Base-by-base conservation (phyloP, 2,329 filamentous ascomycete species). In the Apiospora marii region DNA sequence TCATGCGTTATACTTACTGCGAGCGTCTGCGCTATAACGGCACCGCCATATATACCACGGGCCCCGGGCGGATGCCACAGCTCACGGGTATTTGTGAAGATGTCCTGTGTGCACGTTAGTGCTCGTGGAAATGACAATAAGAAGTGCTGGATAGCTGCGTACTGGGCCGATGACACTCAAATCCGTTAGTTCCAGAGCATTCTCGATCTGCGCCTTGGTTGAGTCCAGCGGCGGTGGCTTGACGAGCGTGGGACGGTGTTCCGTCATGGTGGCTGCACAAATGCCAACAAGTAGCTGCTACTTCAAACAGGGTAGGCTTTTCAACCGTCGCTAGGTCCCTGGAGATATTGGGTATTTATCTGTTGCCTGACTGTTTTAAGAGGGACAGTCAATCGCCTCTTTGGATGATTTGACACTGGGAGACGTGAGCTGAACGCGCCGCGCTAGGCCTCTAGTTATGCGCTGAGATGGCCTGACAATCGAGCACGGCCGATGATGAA, bases 1-100 rank as follows among this genome's bases (percentile, higher is more conserved):
- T 34, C 30, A 3, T 67, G 30, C 14, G 5, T 27, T 41, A 19
- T 41, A 37, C 80, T 37, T 80, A 81, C 80, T 70, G 79, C 78
- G 49, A 81, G 74, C 10, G 80, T 81, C 87, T 98, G 96, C 68
- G 96, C 95, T 77, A 99, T 98, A 49, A 97, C 95, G 72, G 93
- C 92, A 76, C 95, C 95, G 81, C 96, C 96, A 80, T 94, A 99
- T 83, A 99, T 95, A 74, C 96, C 96, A 71, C 96, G 91, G 3
- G 96, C 96, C 27, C 94, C 95, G 0, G 94, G 92, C 0, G 96
- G 96, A 78, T 97, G 95, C 95, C 95, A 98, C 74, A 96, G 88
- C 30, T 93, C 93, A 49, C 95, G 93, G 2, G 95, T 94, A 82
- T 99, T 99, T 71, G 96, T 98, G 86, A 96, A 99, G 77, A 98